Evolutionary conservation across 345 rosid genomes (phyloP).

Genomic region (Euphorbia tirucalli): DNA sequence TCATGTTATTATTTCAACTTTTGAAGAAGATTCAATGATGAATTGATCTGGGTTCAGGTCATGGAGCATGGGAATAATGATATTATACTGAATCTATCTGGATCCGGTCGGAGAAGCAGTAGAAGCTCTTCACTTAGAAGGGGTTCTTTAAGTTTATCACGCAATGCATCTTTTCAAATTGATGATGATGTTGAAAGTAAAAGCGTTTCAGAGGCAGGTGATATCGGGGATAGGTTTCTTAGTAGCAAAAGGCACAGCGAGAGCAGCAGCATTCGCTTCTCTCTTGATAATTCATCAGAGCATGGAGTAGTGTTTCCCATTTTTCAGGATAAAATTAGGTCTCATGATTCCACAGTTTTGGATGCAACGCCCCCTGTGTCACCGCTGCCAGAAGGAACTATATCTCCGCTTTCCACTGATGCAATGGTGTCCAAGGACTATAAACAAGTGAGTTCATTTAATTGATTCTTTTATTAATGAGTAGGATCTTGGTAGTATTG

Average conservation of each 20-base stretch:
- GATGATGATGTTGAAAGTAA: slow-evolving; percentile 54
- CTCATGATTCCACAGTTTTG: slow-evolving; percentile 26
- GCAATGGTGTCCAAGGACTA: slow-evolving; percentile 35
- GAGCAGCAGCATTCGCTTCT: slow-evolving; percentile 42
- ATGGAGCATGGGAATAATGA: slow-evolving; percentile 45
- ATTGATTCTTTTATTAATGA: neutral
- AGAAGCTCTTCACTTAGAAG: slow-evolving; percentile 47
- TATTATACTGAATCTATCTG: slow-evolving; percentile 24
- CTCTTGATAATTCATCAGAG: slow-evolving; percentile 41
- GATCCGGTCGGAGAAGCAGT: slow-evolving; percentile 46
- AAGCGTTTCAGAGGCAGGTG: slow-evolving; percentile 86
- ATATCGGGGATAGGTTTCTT: slow-evolving; percentile 77
- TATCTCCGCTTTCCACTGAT: slow-evolving; percentile 48
- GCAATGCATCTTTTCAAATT: slow-evolving; percentile 22
- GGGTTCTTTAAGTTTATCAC: slow-evolving; percentile 44
- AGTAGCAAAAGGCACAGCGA: slow-evolving; percentile 42
- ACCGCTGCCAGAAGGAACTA: slow-evolving; percentile 39
- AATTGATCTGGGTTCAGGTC: slow-evolving; percentile 16
- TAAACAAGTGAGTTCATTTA: slow-evolving; percentile 30
- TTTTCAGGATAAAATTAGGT: slow-evolving; percentile 26
- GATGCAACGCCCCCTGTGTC: slow-evolving; percentile 31
- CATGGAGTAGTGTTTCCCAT: slow-evolving; percentile 30
- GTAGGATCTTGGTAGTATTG: neutral
- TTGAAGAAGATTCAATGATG: neutral
- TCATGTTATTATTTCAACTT: neutral